A percentile compares a stretch with the other conserved stretches of the same genome.
phyloP scores from a whole-genome alignment of 768 basidiomycete species.

The Mycena amicta region DNA sequence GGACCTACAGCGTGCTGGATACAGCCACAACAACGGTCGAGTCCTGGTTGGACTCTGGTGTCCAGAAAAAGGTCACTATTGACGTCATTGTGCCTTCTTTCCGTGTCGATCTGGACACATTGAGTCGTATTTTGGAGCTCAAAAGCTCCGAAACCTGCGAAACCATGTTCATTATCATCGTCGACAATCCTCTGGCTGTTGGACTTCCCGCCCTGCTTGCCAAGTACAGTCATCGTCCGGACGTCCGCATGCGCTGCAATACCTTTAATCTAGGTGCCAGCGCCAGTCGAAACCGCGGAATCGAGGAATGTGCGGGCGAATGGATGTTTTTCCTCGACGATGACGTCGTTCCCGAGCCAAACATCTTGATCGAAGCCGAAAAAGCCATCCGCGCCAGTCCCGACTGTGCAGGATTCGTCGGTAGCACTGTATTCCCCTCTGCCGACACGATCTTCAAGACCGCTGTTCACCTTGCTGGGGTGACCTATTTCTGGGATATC shows the following conservation, averaged over 20 bases:
- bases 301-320: constrained; percentile 56
- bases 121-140: constrained; percentile 49
- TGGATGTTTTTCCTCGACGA: constrained; percentile 67
- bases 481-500: constrained; percentile 66
- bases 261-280: constrained; percentile 51
- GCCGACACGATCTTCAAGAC: constrained; percentile 52
- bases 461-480: constrained; percentile 57
- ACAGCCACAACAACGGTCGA: constrained; percentile 38
- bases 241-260: constrained; percentile 59
- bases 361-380: constrained; percentile 51
- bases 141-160: constrained; percentile 42
- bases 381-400: constrained; percentile 48
- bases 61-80: constrained; percentile 44
- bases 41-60: too few relatives aligned
- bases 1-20: constrained; percentile 53
- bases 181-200: constrained; percentile 55
- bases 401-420: constrained; percentile 55
- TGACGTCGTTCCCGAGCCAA: constrained; percentile 45
- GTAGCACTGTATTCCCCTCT: constrained; percentile 50
- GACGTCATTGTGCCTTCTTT: constrained; percentile 62
- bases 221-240: constrained; percentile 44
- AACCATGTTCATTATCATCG: constrained; percentile 59
- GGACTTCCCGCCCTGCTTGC: constrained; percentile 39
- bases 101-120: constrained; percentile 47
- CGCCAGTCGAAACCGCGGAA: constrained; percentile 55